A percentile compares a stretch with the other conserved stretches of the same genome.
Conservation (phyloP, 495 filamentous ascomycete species). For the Penicillium lividum region DNA sequence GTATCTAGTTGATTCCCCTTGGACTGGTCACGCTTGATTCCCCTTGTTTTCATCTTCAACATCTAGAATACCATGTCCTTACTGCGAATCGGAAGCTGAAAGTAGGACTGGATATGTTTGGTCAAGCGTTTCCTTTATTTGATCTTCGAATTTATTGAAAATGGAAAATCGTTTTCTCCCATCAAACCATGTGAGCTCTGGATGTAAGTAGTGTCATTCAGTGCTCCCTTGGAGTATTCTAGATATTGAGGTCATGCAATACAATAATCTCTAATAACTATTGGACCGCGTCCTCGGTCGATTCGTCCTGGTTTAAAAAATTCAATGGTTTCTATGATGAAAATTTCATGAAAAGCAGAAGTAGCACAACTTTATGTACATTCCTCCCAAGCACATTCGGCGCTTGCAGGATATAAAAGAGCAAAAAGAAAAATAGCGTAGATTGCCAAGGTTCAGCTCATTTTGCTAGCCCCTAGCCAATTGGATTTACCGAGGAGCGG, state of each 20-base stretch:
- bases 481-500: constrained; percentile 44
- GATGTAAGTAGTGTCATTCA: not conserved
- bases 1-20: constrained; percentile 30
- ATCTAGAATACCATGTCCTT: constrained; percentile 37
- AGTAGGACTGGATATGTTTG: constrained; percentile 14
- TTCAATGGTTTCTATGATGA: not conserved
- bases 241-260: no score
- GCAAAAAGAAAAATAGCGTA: constrained; percentile 15
- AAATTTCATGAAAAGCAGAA: constrained; percentile 25
- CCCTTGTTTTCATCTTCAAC: constrained; percentile 21
- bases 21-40: constrained; percentile 13
- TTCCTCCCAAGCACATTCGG: constrained; percentile 17
- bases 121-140: constrained; percentile 12
- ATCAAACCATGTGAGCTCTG: no score
- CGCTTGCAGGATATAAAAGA: constrained; percentile 16
- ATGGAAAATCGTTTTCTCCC: constrained; percentile 15
- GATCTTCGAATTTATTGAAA: constrained; percentile 18
- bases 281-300: no score
- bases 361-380: constrained; percentile 50
- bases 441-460: constrained; percentile 23
- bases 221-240: no score
- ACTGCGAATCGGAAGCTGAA: constrained; percentile 17
- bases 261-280: no score
- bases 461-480: constrained; percentile 17
- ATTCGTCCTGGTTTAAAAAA: not conserved